Conservation (phyloP, 345 rosid species). For the Triadica sebifera region DNA sequence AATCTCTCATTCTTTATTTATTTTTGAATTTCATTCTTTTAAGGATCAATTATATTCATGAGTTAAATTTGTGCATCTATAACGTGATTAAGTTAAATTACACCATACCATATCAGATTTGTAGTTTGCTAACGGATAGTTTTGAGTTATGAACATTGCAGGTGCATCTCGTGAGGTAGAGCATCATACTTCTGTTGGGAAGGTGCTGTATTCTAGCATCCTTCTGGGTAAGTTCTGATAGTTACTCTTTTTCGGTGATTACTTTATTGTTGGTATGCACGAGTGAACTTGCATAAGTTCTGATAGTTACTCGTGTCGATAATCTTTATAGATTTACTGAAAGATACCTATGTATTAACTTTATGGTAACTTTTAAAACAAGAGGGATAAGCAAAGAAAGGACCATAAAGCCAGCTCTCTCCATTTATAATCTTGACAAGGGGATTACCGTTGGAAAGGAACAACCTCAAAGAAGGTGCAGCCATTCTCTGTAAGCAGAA, state of each 20-base stretch:
- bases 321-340: not conserved
- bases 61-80: conserved; percentile 3
- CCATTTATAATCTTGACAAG: not conserved
- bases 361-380: not conserved
- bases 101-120: conserved; percentile 3
- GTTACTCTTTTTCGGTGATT: not conserved
- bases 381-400: not conserved
- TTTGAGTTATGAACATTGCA: conserved; percentile 39
- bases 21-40: conserved; percentile 18
- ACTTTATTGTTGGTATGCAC: not conserved
- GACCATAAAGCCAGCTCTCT: too few species aligned
- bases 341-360: not conserved
- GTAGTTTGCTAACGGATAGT: conserved; percentile 7
- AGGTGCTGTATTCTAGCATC: not conserved
- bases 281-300: too few species aligned
- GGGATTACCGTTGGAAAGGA: not conserved
- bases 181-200: conserved; percentile 6
- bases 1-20: conserved; percentile 14
- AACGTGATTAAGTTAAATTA: not conserved
- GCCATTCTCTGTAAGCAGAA: too few species aligned
- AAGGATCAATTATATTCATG: conserved; percentile 6
- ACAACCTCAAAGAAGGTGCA: not conserved
- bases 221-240: conserved; percentile 19
- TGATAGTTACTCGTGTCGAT: too few species aligned
- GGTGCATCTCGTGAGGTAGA: conserved; percentile 20